Base-by-base conservation (phyloP, 2,329 filamentous ascomycete genomes). In the Exserohilum rostratum region DNA sequence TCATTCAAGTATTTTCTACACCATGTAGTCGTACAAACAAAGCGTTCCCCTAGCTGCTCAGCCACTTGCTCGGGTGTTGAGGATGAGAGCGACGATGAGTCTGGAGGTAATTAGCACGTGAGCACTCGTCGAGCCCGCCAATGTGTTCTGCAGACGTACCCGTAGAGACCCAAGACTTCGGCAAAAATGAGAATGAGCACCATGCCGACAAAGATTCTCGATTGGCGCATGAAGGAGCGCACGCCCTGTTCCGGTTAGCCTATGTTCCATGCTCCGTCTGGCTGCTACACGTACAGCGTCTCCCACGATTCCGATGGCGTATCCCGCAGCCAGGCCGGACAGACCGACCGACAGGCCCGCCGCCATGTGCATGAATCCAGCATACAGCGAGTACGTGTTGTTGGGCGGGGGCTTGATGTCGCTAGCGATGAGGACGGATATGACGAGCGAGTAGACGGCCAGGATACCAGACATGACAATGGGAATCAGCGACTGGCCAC, bases 381-480 rank as follows among this genome's bases (percentile, higher is more conserved):
- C 89, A 80, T 95, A 99, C 62, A 98, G 82, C 71, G 87, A 92
- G 80, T 96, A 96, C 63, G 83, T 80, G 17, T 79, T 79, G 17
- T 79, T 79, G 13, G 84, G 82, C 53, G 88, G 89, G 25, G 92
- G 90, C 45, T 83, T 84, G 75, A 98, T 87, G 76, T 96, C 91
- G 77, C 91, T 89, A 51, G 92, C 91, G 75, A 99, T 99, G 66
- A 99, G 86, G 71, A 99, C 95, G 15, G 93, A 90, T 66, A 99
- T 93, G 70, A 99, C 95, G 67, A 99, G 90, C 46, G 93, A 91
- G 80, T 99, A 99, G 65, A 99, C 95, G 54, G 95, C 95, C 71
- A 99, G 91, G 75, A 99, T 99, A 86, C 95, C 95, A 68, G 95
- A 96, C 95, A 99, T 99, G 82, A 99, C 88, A 64, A 95, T 90